Percentiles rank a stretch among this genome's conserved stretches.
These are phyloP conservation scores for Coemansia erecta DNA, from an alignment of 192 early-diverging fungal genomes.

Conservation along the genomic window DNA sequence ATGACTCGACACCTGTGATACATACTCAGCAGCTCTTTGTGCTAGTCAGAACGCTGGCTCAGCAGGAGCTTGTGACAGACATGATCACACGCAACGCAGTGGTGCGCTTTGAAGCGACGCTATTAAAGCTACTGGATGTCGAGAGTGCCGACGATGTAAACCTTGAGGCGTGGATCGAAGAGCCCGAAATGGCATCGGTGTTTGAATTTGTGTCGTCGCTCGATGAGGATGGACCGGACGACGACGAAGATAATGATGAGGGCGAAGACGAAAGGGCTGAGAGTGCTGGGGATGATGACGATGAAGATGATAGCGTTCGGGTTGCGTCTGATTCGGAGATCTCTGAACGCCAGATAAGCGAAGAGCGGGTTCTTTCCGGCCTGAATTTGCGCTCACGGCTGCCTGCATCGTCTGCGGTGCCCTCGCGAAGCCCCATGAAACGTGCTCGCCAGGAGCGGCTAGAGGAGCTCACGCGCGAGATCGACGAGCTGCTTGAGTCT, in stretches of 20 bases:
- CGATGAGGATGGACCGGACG: constrained; percentile 10
- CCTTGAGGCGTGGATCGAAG: constrained; percentile 47
- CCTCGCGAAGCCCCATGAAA: constrained; percentile 36
- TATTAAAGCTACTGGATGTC: constrained; percentile 57
- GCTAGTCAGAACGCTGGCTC: constrained; percentile 29
- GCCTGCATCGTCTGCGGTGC: constrained; percentile 17
- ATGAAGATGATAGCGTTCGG: not conserved
- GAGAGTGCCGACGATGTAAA: constrained; percentile 40
- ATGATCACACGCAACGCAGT: constrained; percentile 58
- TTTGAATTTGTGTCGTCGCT: constrained; percentile 50
- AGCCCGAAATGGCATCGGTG: constrained; percentile 48
- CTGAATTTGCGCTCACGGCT: constrained; percentile 21
- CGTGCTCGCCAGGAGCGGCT: constrained; percentile 31
- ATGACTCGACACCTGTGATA: constrained; percentile 33
- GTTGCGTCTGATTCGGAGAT: constrained; percentile 23
- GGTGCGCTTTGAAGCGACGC: constrained; percentile 55
- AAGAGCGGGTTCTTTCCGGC: not conserved
- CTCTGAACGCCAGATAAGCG: not conserved
- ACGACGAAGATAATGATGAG: constrained; percentile 8
- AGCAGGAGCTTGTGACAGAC: constrained; percentile 56
- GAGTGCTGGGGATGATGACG: constrained; percentile 5
- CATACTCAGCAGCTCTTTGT: constrained; percentile 52
- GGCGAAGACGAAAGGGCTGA: constrained; percentile 4
- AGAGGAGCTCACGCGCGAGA: constrained; percentile 48
- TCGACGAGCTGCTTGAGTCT: constrained; percentile 45